Evolutionary conservation across 805 yeast species (phyloP), one percentile per base, ranked within the genome.

Genomic region (Ogataea allantospora): DNA sequence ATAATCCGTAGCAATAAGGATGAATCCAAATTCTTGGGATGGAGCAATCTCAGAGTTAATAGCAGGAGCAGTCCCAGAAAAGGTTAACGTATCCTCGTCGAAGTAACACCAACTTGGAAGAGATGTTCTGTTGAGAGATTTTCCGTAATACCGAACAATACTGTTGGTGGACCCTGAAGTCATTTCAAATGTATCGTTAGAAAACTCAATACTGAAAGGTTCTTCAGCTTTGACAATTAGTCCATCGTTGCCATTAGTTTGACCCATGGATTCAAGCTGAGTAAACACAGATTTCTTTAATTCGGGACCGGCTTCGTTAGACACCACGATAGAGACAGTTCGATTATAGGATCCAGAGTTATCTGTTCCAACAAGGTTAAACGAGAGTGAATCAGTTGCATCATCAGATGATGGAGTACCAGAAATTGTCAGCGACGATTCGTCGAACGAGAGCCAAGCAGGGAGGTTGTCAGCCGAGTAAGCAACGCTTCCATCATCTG

Each of bases 31-130:
- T 27, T 69, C 65, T 47, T 77, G 69, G 27, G 95, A 86, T 8
- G 97, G 98, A 1, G 99, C 99, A 50, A 88, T 83, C 12, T 75
- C 71, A 2, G 96, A 85, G 49, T 86, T 83, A 21, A 86, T 86
- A 6, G 83, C 69, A 8, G 99, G 99, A 1, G 96, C 91, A 1
- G 82, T 80, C 21, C 99, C 99, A 28, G 78, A 70, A 61, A 88
- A 91, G 14, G 84, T 73, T 47, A 87, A 65, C 25, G 70, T 67
- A 38, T 67, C 66, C 5, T 73, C 53, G 54, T 88, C 80, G 56
- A 91, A 93, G 37, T 65, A 62, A 35, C 88, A 67, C 98, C 99
- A 93, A 55, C 78, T 82, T 25, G 99, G 99, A 39, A 93, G 69
- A 3, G 99, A 91, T 1, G 95, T 75, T 56, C 89, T 77, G 58